These are phyloP conservation scores for Leptographium lundbergii DNA, from an alignment of 2,329 filamentous ascomycete genomes.

Conservation along the genomic window DNA sequence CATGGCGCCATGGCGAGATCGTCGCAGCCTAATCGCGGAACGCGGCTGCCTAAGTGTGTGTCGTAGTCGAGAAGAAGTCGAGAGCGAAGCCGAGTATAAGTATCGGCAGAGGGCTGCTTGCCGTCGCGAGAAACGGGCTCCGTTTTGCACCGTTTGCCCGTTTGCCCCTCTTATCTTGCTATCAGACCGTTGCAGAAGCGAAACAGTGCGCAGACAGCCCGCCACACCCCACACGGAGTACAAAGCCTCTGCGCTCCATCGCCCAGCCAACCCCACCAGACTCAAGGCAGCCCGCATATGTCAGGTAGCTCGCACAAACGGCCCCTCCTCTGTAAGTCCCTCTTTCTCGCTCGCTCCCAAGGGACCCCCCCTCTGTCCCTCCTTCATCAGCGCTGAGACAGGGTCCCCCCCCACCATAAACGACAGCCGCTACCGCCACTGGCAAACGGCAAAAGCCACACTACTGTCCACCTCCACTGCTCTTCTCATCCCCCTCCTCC, in stretches of 20 bases:
- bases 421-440: neutral
- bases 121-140: too few relatives aligned
- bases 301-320: neutral
- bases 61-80: too few relatives aligned
- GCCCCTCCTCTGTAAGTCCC: neutral
- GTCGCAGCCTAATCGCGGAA: too few relatives aligned
- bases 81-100: too few relatives aligned
- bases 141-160: too few relatives aligned
- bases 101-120: too few relatives aligned
- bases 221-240: neutral
- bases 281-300: neutral
- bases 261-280: constrained; percentile 3
- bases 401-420: neutral
- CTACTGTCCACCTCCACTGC: neutral
- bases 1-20: too few relatives aligned
- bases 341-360: neutral
- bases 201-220: neutral
- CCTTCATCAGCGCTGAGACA: neutral
- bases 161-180: too few relatives aligned
- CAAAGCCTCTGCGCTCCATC: neutral
- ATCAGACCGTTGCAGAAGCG: neutral
- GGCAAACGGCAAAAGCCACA: neutral
- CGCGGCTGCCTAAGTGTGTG: too few relatives aligned
- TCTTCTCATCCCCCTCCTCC: neutral
- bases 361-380: neutral